A percentile compares a stretch with the other conserved stretches of the same genome.
phyloP scores from a whole-genome alignment of 1,139 yeast genomes.

The Chernovozyma sophiae-reginae region DNA sequence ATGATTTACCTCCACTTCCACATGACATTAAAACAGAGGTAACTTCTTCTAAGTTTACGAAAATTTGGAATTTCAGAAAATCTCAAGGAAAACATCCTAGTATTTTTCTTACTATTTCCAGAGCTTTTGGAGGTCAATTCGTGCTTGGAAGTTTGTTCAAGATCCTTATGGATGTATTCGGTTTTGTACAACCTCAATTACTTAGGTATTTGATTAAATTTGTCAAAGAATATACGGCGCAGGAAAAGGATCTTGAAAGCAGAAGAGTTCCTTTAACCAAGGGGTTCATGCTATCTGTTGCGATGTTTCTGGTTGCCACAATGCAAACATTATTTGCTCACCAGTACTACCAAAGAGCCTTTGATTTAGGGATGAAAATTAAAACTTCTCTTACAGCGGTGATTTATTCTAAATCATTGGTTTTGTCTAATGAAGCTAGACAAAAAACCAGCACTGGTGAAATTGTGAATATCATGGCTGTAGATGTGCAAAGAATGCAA shows the following conservation, averaged over 20 bases:
- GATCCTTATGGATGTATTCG: slow-evolving; percentile 69
- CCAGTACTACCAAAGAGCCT: slow-evolving; percentile 87
- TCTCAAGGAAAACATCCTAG: slow-evolving; percentile 49
- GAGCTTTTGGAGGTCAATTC: slow-evolving; percentile 71
- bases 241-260: slow-evolving; percentile 20
- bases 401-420: slow-evolving; percentile 75
- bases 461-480: slow-evolving; percentile 94
- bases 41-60: slow-evolving; percentile 47
- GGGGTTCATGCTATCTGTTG: slow-evolving; percentile 79
- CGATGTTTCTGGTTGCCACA: slow-evolving; percentile 81
- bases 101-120: slow-evolving; percentile 54
- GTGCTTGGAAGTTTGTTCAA: slow-evolving; percentile 75
- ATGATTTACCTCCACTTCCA: slow-evolving; percentile 82
- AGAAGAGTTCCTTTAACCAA: slow-evolving; percentile 59
- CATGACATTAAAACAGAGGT: slow-evolving; percentile 50
- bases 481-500: slow-evolving; percentile 91
- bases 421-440: slow-evolving; percentile 79
- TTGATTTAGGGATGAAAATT: slow-evolving; percentile 87
- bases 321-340: slow-evolving; percentile 82
- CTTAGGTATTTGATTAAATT: slow-evolving; percentile 71
- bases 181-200: slow-evolving; percentile 87
- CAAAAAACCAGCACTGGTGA: slow-evolving; percentile 88
- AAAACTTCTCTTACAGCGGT: slow-evolving; percentile 76
- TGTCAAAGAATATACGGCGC: slow-evolving; percentile 74
- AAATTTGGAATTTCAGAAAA: slow-evolving; percentile 59